These are phyloP conservation scores for Aureobasidium sp. DNA, from an alignment of 2,329 filamentous ascomycete species.

Conservation along the genomic window DNA sequence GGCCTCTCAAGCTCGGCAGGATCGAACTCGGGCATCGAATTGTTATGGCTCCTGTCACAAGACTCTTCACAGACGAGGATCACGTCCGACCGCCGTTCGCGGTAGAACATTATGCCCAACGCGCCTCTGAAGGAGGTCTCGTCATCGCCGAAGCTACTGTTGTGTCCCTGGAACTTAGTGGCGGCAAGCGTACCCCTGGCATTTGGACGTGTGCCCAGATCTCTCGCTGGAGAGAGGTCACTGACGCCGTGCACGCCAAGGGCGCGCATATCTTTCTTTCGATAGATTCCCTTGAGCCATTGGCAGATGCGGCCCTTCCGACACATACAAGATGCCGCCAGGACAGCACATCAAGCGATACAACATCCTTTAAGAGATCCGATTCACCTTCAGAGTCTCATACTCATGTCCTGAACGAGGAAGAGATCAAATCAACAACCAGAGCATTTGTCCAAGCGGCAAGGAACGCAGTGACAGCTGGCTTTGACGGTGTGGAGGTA, in stretches of 20 bases:
- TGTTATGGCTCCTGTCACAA: conserved; percentile 52
- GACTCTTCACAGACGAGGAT: conserved; percentile 40
- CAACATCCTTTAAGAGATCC: not conserved
- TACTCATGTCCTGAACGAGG: conserved; percentile 29
- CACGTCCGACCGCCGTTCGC: conserved; percentile 34
- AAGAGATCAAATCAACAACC: conserved; percentile 33
- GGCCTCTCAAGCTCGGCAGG: conserved; percentile 38
- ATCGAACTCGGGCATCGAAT: conserved; percentile 41
- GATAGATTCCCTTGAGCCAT: conserved; percentile 55
- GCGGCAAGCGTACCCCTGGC: conserved; percentile 48
- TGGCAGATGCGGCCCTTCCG: conserved; percentile 36
- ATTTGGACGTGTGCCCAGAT: conserved; percentile 52
- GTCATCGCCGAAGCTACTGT: conserved; percentile 54
- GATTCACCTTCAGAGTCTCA: conserved; percentile 22
- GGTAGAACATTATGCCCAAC: conserved; percentile 17
- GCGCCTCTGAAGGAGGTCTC: conserved; percentile 44
- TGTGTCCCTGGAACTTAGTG: conserved; percentile 41
- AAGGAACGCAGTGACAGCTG: conserved; percentile 41
- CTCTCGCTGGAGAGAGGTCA: conserved; percentile 53
- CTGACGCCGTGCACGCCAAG: conserved; percentile 56
- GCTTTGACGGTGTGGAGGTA: conserved; percentile 56
- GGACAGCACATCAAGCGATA: conserved; percentile 24
- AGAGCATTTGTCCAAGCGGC: conserved; percentile 37
- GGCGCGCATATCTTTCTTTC: conserved; percentile 56
- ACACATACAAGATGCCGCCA: conserved; percentile 25